Conservation (phyloP, 2,329 filamentous ascomycete species). For the Raffaelea albimanens region DNA sequence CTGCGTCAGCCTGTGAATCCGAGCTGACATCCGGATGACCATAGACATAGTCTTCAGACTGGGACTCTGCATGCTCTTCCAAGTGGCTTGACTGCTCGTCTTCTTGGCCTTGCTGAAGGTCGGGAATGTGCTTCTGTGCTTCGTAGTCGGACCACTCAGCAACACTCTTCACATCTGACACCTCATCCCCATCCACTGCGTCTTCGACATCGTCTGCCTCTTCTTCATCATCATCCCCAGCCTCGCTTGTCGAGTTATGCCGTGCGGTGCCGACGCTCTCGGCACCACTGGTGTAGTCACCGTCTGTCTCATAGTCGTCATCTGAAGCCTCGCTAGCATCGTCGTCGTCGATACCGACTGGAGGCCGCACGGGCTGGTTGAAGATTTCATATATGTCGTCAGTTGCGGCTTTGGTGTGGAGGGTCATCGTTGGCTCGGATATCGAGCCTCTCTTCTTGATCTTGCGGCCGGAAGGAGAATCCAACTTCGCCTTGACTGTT, state of each 20-base stretch:
- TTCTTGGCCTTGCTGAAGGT: slow-evolving; percentile 21
- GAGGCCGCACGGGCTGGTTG: slow-evolving; percentile 62
- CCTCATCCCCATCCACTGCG: slow-evolving; percentile 34
- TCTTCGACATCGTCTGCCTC: slow-evolving; percentile 38
- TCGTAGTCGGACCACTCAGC: slow-evolving; percentile 89
- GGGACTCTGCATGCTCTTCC: too few species aligned
- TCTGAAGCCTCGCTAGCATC: slow-evolving; percentile 31
- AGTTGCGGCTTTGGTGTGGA: slow-evolving; percentile 89
- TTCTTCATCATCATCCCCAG: slow-evolving; percentile 33
- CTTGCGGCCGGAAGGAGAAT: slow-evolving; percentile 80
- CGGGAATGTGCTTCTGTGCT: slow-evolving; percentile 59
- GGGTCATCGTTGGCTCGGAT: slow-evolving; percentile 91
- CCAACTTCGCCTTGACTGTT: slow-evolving; percentile 82
- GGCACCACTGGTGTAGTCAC: slow-evolving; percentile 72
- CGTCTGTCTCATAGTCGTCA: slow-evolving; percentile 58
- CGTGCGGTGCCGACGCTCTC: slow-evolving; percentile 69
- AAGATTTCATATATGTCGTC: slow-evolving; percentile 98
- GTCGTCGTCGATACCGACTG: slow-evolving; percentile 24
- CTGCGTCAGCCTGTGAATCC: too few species aligned
- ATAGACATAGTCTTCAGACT: too few species aligned
- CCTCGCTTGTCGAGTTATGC: slow-evolving; percentile 43
- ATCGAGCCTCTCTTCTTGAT: slow-evolving; percentile 61
- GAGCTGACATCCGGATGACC: too few species aligned
- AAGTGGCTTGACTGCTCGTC: background rate
- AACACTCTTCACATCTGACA: slow-evolving; percentile 50